Base-by-base conservation (phyloP, 2,329 filamentous ascomycete genomes). In the Penicillium sp. region DNA sequence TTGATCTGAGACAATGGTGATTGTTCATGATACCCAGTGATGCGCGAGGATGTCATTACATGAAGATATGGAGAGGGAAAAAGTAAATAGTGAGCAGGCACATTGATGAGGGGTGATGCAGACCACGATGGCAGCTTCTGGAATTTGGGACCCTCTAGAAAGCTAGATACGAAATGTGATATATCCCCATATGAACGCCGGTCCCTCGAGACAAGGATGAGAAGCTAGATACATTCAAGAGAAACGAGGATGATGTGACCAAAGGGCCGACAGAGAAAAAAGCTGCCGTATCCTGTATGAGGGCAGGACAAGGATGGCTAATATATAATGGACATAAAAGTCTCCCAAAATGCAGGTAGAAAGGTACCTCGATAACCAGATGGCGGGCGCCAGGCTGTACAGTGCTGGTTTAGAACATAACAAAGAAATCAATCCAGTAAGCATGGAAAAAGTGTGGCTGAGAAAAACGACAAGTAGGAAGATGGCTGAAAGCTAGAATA, bases 341-440 rank as follows among this genome's bases (percentile, higher is more conserved):
- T 38, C 54, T 36, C 47, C 51, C 49, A 47, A 59, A 54, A 61
- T 60, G 57, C 60, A 60, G 39, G 44, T 43, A 47, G 18, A 45
- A 40, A 57, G 52, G 42, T 39, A 32, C 39, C 26, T 41, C 41
- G 48, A 51, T 41, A 46, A 34, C 45, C 45, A 38, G 3, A 8
- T 42, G 18, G 29, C 18, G 46, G 48, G 48, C 11, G 48, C 46
- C 46, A 46, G 55, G 43, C 59, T 63, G 61, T 63, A 63, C 61
- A 63, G 51, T 57, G 59, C 52, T 56, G 54, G 43, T 35, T 30
- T 30, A 50, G 32, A 45, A 55, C 47, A 19, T 42, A 29, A 35
- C 41, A 45, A 51, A 45, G 30, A 9, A 40, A 41, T 23, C 51
- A 40, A 60, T 57, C 56, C 51, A 27, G 35, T 16, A 53, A 27